Conservation (phyloP, 148 eudicot species). For the Spergularia bocconei region DNA sequence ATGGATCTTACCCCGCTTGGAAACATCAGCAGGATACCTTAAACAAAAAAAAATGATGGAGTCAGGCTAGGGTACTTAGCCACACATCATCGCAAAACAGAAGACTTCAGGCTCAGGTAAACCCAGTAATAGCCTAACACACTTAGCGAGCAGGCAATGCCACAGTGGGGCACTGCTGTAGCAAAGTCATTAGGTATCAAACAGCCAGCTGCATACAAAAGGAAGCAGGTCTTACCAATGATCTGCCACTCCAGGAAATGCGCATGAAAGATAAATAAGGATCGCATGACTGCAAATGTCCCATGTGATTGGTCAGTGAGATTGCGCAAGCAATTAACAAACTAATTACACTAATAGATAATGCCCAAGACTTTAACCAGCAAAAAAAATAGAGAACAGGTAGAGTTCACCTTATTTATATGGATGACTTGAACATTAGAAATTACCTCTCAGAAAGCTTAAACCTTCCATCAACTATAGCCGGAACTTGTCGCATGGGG, state of each 20-base stretch:
- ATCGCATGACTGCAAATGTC: constrained; percentile 79
- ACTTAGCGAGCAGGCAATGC: neutral
- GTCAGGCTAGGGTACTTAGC: neutral
- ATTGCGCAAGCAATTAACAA: neutral
- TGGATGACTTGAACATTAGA: neutral
- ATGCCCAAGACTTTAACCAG: neutral
- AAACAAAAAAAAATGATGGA: constrained; percentile 10
- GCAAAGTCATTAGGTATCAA: neutral
- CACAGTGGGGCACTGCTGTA: neutral
- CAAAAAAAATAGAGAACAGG: neutral
- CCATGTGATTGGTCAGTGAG: constrained; percentile 3
- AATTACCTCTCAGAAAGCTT: constrained; percentile 82
- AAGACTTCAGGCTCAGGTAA: neutral
- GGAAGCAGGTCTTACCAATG: constrained; percentile 62
- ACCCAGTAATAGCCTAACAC: neutral
- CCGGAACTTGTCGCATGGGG: constrained; percentile 73
- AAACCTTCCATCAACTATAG: constrained; percentile 76
- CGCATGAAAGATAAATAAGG: constrained; percentile 67
- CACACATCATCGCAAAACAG: neutral
- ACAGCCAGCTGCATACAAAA: neutral
- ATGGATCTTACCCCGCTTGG: constrained; percentile 76
- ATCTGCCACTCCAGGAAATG: constrained; percentile 88
- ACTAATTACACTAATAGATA: neutral
- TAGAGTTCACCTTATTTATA: neutral
- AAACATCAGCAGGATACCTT: constrained; percentile 92